Base-by-base conservation (phyloP, 345 rosid genomes). In the Syzygium aromaticum region DNA sequence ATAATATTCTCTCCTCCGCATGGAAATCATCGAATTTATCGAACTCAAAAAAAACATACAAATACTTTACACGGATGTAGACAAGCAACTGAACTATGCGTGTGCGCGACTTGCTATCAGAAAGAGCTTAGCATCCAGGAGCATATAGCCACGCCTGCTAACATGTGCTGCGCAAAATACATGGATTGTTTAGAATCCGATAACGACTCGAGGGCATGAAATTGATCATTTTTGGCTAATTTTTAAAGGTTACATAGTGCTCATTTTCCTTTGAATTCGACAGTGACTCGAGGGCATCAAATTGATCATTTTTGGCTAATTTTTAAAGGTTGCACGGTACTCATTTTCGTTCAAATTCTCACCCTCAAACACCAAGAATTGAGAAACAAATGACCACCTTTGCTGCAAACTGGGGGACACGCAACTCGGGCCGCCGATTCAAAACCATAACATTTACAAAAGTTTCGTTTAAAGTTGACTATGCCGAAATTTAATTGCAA, bases 141-240 rank as follows among this genome's bases (percentile, higher is more conserved):
- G 12, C 10, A 38, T 19, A 19, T 19, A 19, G 49, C 6, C 49
- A 38, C 14, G 6, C 21, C 7, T 1, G 8, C 6, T 73, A 7
- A 38, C 2, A 9, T 5, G 14, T 1, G 0, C 4, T 2, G 5
- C 2, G 3, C 7, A 73, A 73, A 5, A 22, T 1, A 10, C 3
- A 9, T 4, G 63, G 63, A 57, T 57, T 57, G 63, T 73, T 73
- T 43, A 43, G 46, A 43, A 33, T 67, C 40, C 11, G 4, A 38
- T 33, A 3, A 3, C 5, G 27, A 21, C 25, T 38, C 27, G 5
- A 17, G 10, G 8, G 4, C 2, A 17, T 73, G 0, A 11, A 11
- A 10, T 73, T 5, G 6, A 9, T 9, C 19, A 2, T 33, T 19
- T 21, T 73, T 5, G 82, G 14, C 43, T 38, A 73, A 19, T 19